phyloP scores from a whole-genome alignment of 2,329 filamentous ascomycete species.

The Alternaria burnsii region DNA sequence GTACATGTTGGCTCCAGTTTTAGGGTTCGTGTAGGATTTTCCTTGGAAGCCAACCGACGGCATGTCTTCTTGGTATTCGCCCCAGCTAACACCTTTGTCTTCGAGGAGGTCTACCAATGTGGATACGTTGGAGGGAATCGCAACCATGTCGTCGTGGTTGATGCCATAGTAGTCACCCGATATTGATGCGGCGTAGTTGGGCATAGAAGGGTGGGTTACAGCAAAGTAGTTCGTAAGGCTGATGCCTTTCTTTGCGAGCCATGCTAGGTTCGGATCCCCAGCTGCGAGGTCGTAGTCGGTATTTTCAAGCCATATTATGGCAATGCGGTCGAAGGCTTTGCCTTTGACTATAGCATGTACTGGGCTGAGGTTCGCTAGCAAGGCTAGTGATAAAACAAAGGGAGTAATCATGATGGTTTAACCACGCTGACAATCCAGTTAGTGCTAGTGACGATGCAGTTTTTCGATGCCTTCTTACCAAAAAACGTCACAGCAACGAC shows the following conservation, averaged over 20 bases:
- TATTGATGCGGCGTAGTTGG: conserved; percentile 76
- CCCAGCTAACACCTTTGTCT: conserved; percentile 57
- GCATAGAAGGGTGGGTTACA: conserved; percentile 74
- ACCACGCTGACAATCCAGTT: neutral
- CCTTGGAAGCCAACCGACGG: conserved; percentile 78
- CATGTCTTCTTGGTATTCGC: conserved; percentile 78
- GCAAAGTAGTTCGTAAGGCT: conserved; percentile 64
- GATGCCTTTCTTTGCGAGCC: conserved; percentile 69
- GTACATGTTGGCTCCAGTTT: conserved; percentile 75
- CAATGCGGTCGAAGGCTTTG: conserved; percentile 75
- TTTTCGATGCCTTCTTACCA: neutral
- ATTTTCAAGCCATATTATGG: conserved; percentile 81
- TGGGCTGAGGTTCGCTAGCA: conserved; percentile 20
- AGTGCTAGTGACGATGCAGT: neutral
- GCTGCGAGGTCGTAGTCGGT: conserved; percentile 71
- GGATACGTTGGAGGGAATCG: conserved; percentile 51
- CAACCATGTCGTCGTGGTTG: conserved; percentile 70
- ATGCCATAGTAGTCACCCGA: conserved; percentile 79
- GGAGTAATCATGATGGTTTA: conserved; percentile 6
- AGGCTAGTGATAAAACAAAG: conserved; percentile 20
- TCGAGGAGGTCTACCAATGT: conserved; percentile 55
- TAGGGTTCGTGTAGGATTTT: conserved; percentile 64
- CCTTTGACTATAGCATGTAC: conserved; percentile 63
- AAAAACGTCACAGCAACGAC: neutral
- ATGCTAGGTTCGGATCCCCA: conserved; percentile 68